Base-by-base conservation (phyloP, 805 yeast species). In the Teunomyces gatunensis region DNA sequence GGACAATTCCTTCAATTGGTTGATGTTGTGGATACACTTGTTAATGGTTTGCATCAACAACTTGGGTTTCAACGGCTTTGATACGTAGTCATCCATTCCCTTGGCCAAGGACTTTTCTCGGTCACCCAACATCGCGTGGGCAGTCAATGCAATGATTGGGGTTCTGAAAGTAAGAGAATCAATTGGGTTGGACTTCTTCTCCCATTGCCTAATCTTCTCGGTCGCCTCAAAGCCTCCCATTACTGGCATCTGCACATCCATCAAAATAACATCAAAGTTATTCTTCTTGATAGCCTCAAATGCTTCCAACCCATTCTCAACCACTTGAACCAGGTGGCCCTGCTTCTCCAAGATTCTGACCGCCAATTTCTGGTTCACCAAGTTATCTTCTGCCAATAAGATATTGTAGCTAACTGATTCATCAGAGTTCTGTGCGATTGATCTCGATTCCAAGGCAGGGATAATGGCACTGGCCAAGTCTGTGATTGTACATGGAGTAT, bases 141-240 rank as follows among this genome's bases (percentile, higher is more conserved):
- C 96, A 0, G 96, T 89, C 49, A 89, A 74, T 1, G 96, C 96
- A 58, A 89, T 88, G 56, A 89, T 89, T 17, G 96, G 96, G 1
- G 92, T 85, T 49, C 95, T 77, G 51, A 85, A 82, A 28, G 87
- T 77, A 44, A 84, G 77, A 6, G 84, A 78, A 61, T 82, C 85
- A 18, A 81, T 80, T 39, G 91, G 89, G 52, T 84, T 83, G 17
- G 83, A 77, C 65, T 84, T 85, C 71, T 79, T 81, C 67, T 89
- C 96, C 95, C 95, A 88, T 60, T 86, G 89, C 56, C 96, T 74
- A 46, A 89, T 89, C 65, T 83, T 81, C 41, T 85, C 88, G 1
- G 96, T 88, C 2, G 96, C 96, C 60, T 89, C 96, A 64, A 89
- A 89, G 0, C 96, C 96, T 25, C 96, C 96, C 94, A 89, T 89